Conservation (phyloP, 805 yeast species). For the Myxozyma neglecta region DNA sequence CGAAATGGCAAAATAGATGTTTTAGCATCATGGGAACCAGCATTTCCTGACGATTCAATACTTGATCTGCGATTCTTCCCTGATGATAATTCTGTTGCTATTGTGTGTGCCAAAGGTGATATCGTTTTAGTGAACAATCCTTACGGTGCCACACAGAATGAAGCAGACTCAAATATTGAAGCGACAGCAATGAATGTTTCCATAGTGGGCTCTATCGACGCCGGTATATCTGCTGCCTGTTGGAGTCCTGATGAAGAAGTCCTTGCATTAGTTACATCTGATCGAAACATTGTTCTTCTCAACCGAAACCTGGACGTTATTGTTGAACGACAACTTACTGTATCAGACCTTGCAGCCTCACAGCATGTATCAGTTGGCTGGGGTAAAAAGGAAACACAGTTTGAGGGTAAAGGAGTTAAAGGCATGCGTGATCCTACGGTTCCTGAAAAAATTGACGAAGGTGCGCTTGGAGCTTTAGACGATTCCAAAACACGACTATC, state of each 20-base stretch:
- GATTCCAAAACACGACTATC: slow-evolving; percentile 52
- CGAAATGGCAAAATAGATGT: slow-evolving; percentile 48
- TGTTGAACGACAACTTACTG: slow-evolving; percentile 57
- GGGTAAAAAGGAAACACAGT: slow-evolving; percentile 97
- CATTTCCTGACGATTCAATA: neutral
- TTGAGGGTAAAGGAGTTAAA: slow-evolving; percentile 88
- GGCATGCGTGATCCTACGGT: slow-evolving; percentile 87
- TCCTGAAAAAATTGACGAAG: slow-evolving; percentile 67
- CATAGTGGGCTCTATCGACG: slow-evolving; percentile 82
- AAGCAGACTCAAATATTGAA: slow-evolving; percentile 31
- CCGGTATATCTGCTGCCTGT: slow-evolving; percentile 64
- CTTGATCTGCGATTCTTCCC: slow-evolving; percentile 22
- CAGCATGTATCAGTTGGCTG: slow-evolving; percentile 96
- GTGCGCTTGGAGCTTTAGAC: slow-evolving; percentile 60
- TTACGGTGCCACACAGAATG: slow-evolving; percentile 43
- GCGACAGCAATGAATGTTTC: slow-evolving; percentile 59
- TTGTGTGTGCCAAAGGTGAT: slow-evolving; percentile 75
- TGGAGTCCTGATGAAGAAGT: slow-evolving; percentile 96
- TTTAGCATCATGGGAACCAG: slow-evolving; percentile 50
- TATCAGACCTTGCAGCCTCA: slow-evolving; percentile 65
- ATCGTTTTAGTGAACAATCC: slow-evolving; percentile 44
- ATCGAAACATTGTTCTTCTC: slow-evolving; percentile 53
- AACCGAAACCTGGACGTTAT: slow-evolving; percentile 80
- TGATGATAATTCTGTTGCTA: slow-evolving; percentile 30
- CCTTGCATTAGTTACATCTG: slow-evolving; percentile 62